Evolutionary conservation across 176 grass and related monocot genomes (phyloP).

Genomic region (Leersia perrieri): DNA sequence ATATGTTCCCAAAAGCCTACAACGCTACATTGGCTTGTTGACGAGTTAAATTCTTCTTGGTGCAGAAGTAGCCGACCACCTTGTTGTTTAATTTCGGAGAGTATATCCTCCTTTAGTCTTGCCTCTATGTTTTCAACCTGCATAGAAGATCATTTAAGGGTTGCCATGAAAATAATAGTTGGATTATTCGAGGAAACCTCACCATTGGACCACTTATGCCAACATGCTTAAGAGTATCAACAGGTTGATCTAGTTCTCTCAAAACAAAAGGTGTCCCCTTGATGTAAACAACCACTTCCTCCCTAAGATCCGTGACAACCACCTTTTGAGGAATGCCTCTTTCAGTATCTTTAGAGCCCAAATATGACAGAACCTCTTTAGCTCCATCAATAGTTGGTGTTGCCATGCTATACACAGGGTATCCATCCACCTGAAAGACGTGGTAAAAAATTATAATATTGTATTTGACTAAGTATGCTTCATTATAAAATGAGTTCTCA

Average conservation of each 20-base stretch:
- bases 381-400: conserved; percentile 93
- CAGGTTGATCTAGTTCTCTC: conserved; percentile 94
- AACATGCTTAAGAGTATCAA: conserved; percentile 99
- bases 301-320: conserved; percentile 75
- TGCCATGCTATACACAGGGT: conserved; percentile 96
- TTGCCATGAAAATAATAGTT: conserved; percentile 3
- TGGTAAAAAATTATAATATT: conserved; percentile 1
- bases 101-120: conserved; percentile 96
- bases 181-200: conserved; percentile 35
- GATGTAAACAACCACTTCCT: conserved; percentile 96
- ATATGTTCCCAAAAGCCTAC: conserved; percentile 97
- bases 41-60: conserved; percentile 65
- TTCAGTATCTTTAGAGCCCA: conserved; percentile 70
- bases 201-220: conserved; percentile 94
- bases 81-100: conserved; percentile 70
- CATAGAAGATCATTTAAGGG: conserved; percentile 34
- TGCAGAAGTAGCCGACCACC: conserved; percentile 83
- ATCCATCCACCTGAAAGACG: conserved; percentile 80
- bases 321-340: conserved; percentile 55
- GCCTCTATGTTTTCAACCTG: conserved; percentile 86
- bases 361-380: conserved; percentile 81
- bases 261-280: conserved; percentile 95
- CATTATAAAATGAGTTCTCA: conserved; percentile 10
- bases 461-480: conserved; percentile 6
- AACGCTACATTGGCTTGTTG: conserved; percentile 62